These are phyloP conservation scores for Colletotrichum theobromicola DNA, from an alignment of 2,329 filamentous ascomycete species.

Conservation along the genomic window DNA sequence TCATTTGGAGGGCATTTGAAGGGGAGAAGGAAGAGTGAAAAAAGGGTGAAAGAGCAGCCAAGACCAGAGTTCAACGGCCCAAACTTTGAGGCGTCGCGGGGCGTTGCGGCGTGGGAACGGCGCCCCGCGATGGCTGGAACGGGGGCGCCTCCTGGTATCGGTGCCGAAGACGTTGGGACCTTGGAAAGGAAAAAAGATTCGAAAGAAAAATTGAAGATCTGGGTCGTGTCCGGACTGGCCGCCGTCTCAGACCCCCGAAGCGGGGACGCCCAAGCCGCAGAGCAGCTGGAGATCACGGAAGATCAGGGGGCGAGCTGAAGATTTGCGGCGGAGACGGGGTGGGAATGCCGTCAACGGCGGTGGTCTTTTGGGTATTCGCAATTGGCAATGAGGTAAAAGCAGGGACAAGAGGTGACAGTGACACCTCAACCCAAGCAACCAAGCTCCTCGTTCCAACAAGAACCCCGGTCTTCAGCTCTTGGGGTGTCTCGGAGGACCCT, in stretches of 20 bases:
- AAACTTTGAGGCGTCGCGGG: background rate
- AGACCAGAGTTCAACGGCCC: background rate
- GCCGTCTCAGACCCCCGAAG: constrained; percentile 10
- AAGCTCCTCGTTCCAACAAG: background rate
- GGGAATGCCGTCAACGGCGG: background rate
- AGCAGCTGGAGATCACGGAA: background rate
- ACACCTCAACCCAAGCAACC: background rate
- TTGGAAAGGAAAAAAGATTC: background rate
- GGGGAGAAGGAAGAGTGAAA: too few relatives aligned
- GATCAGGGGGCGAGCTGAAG: constrained; percentile 7
- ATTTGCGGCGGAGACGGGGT: background rate
- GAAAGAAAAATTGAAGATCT: background rate
- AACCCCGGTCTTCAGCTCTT: background rate
- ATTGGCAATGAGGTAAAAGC: background rate
- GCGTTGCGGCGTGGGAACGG: background rate
- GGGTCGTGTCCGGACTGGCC: background rate
- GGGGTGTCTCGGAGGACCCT: constrained; percentile 10
- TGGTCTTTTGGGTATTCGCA: background rate
- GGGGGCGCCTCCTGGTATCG: background rate
- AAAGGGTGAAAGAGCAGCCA: background rate
- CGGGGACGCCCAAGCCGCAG: background rate
- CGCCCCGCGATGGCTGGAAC: background rate
- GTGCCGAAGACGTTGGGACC: background rate
- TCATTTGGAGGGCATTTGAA: background rate
- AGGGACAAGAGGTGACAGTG: background rate